Percentiles rank a stretch among this genome's conserved stretches.
Conservation (phyloP, 129 eudicot genomes). For the Tagetes erecta region DNA sequence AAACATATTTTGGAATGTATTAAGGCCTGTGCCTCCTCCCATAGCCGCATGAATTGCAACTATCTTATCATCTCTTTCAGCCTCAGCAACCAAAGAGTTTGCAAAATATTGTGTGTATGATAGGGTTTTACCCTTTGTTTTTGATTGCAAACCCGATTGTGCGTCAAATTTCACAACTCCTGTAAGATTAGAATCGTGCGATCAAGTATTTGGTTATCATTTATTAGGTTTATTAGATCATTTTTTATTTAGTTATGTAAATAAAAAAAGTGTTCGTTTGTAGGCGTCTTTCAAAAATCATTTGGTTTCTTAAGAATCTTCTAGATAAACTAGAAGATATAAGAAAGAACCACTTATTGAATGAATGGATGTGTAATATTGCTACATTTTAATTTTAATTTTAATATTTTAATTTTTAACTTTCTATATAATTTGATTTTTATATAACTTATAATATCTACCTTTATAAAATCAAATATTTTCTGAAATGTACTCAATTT, state of each 20-base stretch:
- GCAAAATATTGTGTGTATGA: conserved; percentile 60
- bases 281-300: too few relatives aligned
- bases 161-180: conserved; percentile 51
- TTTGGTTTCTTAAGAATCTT: too few relatives aligned
- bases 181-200: not conserved
- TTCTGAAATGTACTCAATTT: too few relatives aligned
- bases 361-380: too few relatives aligned
- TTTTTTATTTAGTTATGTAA: not conserved
- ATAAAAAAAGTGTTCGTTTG: too few relatives aligned
- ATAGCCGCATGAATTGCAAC: conserved; percentile 65
- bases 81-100: conserved; percentile 49
- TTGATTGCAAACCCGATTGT: conserved; percentile 41
- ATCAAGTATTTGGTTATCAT: not conserved
- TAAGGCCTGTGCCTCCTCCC: conserved; percentile 70
- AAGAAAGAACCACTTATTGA: too few relatives aligned
- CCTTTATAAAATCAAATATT: too few relatives aligned
- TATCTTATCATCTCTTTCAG: conserved; percentile 44
- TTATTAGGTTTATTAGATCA: not conserved
- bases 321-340: too few relatives aligned
- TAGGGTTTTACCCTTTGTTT: conserved; percentile 35
- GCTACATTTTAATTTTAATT: too few relatives aligned
- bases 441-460: too few relatives aligned
- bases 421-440: too few relatives aligned
- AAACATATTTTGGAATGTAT: conserved; percentile 42
- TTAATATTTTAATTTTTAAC: too few relatives aligned